phyloP scores from a whole-genome alignment of 129 eudicot genomes.

The sunflower (Helianthus annuus) region HanXRQr2.0-SUNRISE NC_035439.2:123284213-123284712 shows the following conservation, averaged over 20 bases:
- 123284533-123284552: conserved; percentile 45
- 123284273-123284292: no score
- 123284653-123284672: no score
- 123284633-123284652: no score
- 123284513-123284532: conserved; percentile 47
- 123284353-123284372: conserved; percentile 53
- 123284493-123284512: conserved; percentile 45
- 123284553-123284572: not conserved
- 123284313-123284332: conserved; percentile 76
- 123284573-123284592: conserved; percentile 1
- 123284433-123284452: conserved; percentile 73
- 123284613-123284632: no score
- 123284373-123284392: conserved; percentile 60
- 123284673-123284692: no score
- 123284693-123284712: no score
- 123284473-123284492: conserved; percentile 57
- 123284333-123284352: conserved; percentile 71
- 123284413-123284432: conserved; percentile 54
- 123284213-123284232: conserved; percentile 76
- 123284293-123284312: conserved; percentile 24
- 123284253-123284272: no score
- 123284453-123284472: conserved; percentile 65
- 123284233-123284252: no score
- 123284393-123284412: conserved; percentile 67
- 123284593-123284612: not conserved